These are phyloP conservation scores for Cyberlindnera petersonii DNA, from an alignment of 805 yeast genomes.

Conservation along the genomic window DNA sequence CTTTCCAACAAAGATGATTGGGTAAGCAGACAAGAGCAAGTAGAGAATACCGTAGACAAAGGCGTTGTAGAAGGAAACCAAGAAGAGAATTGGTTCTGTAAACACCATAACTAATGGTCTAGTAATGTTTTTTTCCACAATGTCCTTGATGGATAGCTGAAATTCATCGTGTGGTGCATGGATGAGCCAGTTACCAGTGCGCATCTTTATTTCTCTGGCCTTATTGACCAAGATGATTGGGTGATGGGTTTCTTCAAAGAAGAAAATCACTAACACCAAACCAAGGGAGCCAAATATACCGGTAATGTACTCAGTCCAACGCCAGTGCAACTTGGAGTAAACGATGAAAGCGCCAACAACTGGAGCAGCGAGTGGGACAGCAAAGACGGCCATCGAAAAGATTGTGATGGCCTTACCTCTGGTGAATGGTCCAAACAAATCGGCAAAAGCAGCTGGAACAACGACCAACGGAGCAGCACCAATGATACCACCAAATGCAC, in stretches of 20 bases:
- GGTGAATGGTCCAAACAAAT: constrained; percentile 57
- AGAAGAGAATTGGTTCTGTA: constrained; percentile 69
- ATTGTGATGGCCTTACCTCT: constrained; percentile 76
- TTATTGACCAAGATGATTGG: constrained; percentile 60
- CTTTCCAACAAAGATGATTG: constrained; percentile 60
- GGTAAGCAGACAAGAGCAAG: constrained; percentile 69
- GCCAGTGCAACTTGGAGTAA: constrained; percentile 66
- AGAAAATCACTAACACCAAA: constrained; percentile 37
- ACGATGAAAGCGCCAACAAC: constrained; percentile 68
- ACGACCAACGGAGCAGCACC: constrained; percentile 87
- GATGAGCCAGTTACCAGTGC: constrained; percentile 80
- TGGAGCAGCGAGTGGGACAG: constrained; percentile 82
- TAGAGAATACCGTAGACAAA: constrained; percentile 79
- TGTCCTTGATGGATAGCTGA: constrained; percentile 51
- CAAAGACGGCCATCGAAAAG: constrained; percentile 69
- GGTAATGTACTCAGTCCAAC: constrained; percentile 74
- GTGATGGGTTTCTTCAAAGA: constrained; percentile 63
- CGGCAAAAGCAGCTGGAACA: constrained; percentile 84
- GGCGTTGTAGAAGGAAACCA: constrained; percentile 66
- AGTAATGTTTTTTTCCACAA: constrained; percentile 48
- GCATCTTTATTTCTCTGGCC: constrained; percentile 56
- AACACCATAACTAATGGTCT: constrained; percentile 66
- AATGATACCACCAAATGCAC: constrained; percentile 75
- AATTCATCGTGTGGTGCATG: constrained; percentile 68
- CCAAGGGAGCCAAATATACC: constrained; percentile 56